Conservation (phyloP, 495 filamentous ascomycete genomes). For the Daldinia loculata region DNA sequence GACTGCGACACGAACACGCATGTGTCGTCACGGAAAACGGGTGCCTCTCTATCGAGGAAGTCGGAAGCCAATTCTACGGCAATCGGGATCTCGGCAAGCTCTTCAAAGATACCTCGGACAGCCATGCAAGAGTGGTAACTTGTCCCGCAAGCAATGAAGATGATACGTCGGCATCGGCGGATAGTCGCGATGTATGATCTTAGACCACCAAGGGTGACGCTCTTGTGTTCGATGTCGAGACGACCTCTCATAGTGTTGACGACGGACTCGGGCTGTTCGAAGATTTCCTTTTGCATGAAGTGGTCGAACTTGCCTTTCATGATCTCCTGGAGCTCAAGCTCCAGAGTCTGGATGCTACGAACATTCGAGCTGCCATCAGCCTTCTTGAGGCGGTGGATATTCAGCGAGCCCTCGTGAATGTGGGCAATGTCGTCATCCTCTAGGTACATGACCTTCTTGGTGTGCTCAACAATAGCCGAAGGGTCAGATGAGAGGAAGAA, state of each 20-base stretch:
- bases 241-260: slow-evolving; percentile 99
- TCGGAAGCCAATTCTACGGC: slow-evolving; percentile 96
- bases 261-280: slow-evolving; percentile 98
- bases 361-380: slow-evolving; percentile 96
- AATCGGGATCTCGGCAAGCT: slow-evolving; percentile 97
- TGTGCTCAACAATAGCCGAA: slow-evolving; percentile 98
- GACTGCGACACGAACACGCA: slow-evolving; percentile 99
- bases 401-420: slow-evolving; percentile 97
- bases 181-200: slow-evolving; percentile 97
- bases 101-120: slow-evolving; percentile 95
- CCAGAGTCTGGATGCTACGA: slow-evolving; percentile 95
- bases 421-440: slow-evolving; percentile 99
- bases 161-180: slow-evolving; percentile 91
- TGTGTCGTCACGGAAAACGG: slow-evolving; percentile 99
- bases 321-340: slow-evolving; percentile 98
- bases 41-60: slow-evolving; percentile 95
- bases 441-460: slow-evolving; percentile 99
- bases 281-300: slow-evolving; percentile 99
- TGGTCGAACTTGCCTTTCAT: slow-evolving; percentile 99
- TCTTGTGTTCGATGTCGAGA: slow-evolving; percentile 89
- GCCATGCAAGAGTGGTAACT: slow-evolving; percentile 99
- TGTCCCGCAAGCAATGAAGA: slow-evolving; percentile 98
- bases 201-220: slow-evolving; percentile 92
- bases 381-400: slow-evolving; percentile 97
- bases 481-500: slow-evolving; percentile 99